Evolutionary conservation across 2,329 filamentous ascomycete genomes (phyloP).

Genomic region (Neonectria ditissima): DNA sequence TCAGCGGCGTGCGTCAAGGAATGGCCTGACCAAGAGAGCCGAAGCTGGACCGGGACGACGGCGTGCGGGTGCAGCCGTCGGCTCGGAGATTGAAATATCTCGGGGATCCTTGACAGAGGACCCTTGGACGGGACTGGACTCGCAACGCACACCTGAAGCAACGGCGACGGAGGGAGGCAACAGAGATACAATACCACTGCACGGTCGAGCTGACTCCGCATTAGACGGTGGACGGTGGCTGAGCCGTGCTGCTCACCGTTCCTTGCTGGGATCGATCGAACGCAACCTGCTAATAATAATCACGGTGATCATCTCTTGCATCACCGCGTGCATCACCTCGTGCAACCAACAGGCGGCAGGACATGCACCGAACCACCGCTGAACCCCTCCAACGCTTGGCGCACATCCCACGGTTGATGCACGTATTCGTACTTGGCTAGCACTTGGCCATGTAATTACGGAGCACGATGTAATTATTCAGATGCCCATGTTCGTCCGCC

Average conservation of each 20-base stretch:
- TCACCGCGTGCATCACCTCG: not conserved
- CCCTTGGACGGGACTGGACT: slow-evolving; percentile 5
- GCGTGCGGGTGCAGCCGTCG: slow-evolving; percentile 15
- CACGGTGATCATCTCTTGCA: not conserved
- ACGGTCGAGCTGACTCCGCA: not conserved
- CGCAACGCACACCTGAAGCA: slow-evolving; percentile 23
- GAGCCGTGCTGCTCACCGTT: slow-evolving; percentile 4
- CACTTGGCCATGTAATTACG: slow-evolving; percentile 11
- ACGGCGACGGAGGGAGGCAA: slow-evolving; percentile 7
- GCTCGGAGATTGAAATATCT: slow-evolving; percentile 18
- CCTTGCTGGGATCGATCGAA: slow-evolving; percentile 11
- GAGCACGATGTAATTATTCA: slow-evolving; percentile 1
- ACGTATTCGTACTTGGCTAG: slow-evolving; percentile 22
- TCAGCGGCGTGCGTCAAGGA: slow-evolving; percentile 18
- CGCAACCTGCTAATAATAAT: slow-evolving; percentile 18
- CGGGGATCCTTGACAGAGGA: not conserved
- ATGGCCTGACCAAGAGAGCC: slow-evolving; percentile 18
- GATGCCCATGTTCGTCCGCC: slow-evolving; percentile 17
- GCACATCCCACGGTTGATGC: slow-evolving; percentile 7
- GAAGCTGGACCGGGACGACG: slow-evolving; percentile 1
- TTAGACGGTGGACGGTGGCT: slow-evolving; percentile 8
- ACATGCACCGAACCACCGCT: slow-evolving; percentile 7
- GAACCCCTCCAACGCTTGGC: slow-evolving; percentile 4
- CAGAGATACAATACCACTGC: not conserved
- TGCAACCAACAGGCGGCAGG: not conserved